Evolutionary conservation across 2,329 filamentous ascomycete species (phyloP), one percentile per base, ranked within the genome.

Genomic region (Aspergillus sclerotialis): DNA sequence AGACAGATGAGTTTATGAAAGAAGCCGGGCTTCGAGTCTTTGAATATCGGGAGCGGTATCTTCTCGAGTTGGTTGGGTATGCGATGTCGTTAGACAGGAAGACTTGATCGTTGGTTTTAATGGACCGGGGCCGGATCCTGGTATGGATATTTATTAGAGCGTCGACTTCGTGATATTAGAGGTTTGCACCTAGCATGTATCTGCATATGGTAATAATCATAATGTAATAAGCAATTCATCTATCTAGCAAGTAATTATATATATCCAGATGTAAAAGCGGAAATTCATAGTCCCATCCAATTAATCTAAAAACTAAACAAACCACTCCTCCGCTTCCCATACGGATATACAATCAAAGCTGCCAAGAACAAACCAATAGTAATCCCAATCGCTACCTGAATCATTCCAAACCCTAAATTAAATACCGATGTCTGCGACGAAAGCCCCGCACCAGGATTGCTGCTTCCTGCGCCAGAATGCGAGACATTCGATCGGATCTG

Each of bases 371-470:
- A 42, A 1, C 66, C 66, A 7, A 68, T 64, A 2, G 65, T 67
- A 30, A 67, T 69, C 2, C 64, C 65, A 42, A 69, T 67, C 7
- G 64, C 63, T 13, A 69, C 59, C 48, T 69, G 64, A 4, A 69
- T 55, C 64, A 69, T 69, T 6, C 64, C 63, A 39, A 63, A 68
- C 7, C 61, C 66, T 30, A 69, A 55, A 30, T 65, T 61, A 36
- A 65, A 66, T 7, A 64, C 58, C 47, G 21, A 59, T 58, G 37
- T 62, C 64, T 28, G 48, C 32, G 7, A 42, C 21, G 4, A 36
- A 26, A 23, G 47, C 33, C 5, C 47, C 6, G n/a, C 48, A 43
- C 37, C 69, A 70, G 4, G 61, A 60, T 5, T 47, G 41, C 17
- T 46, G 11, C 26, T 14, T 14, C 12, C 44, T 4, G 42, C 48